Percentiles rank a stretch among this genome's conserved stretches.
Conservation (phyloP, 441 rosid genomes). For the Erysimum cheiri region DNA sequence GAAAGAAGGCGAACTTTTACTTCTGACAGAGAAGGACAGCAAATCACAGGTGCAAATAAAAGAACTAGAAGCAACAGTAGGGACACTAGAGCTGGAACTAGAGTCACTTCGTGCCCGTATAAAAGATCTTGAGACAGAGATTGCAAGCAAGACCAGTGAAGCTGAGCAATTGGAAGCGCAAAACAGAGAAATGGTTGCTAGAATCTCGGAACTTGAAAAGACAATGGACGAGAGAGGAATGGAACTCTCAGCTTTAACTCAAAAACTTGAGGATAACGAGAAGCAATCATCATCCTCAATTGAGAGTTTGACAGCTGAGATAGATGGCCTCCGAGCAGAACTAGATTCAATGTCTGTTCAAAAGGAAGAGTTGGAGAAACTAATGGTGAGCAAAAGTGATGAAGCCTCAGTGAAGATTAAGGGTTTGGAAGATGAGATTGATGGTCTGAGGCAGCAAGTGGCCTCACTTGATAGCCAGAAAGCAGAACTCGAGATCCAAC, state of each 20-base stretch:
- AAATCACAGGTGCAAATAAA: slow-evolving; percentile 57
- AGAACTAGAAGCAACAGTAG: slow-evolving; percentile 58
- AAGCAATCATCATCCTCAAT: slow-evolving; percentile 55
- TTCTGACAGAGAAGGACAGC: slow-evolving; percentile 47
- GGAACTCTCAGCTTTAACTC: slow-evolving; percentile 54
- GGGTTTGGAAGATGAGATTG: slow-evolving; percentile 41
- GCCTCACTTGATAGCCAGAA: slow-evolving; percentile 57
- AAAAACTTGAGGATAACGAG: slow-evolving; percentile 62
- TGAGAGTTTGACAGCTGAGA: slow-evolving; percentile 59
- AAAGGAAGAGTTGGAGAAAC: slow-evolving; percentile 44
- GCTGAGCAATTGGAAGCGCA: slow-evolving; percentile 57
- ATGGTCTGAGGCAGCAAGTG: slow-evolving; percentile 57
- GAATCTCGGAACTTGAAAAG: slow-evolving; percentile 60
- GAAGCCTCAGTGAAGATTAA: slow-evolving; percentile 37
- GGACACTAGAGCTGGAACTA: slow-evolving; percentile 62
- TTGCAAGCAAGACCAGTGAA: slow-evolving; percentile 59
- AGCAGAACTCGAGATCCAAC: slow-evolving; percentile 60
- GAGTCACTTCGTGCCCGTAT: slow-evolving; percentile 51
- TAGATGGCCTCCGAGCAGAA: slow-evolving; percentile 44
- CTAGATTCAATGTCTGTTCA: slow-evolving; percentile 36
- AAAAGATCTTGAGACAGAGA: slow-evolving; percentile 58
- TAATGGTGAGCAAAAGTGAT: slow-evolving; percentile 31
- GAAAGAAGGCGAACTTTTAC: slow-evolving; percentile 37
- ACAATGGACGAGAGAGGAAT: slow-evolving; percentile 52
- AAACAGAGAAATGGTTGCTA: slow-evolving; percentile 52